These are phyloP conservation scores for Quercus lobata DNA, from an alignment of 331 rosid genomes.

Conservation along the genomic window DNA sequence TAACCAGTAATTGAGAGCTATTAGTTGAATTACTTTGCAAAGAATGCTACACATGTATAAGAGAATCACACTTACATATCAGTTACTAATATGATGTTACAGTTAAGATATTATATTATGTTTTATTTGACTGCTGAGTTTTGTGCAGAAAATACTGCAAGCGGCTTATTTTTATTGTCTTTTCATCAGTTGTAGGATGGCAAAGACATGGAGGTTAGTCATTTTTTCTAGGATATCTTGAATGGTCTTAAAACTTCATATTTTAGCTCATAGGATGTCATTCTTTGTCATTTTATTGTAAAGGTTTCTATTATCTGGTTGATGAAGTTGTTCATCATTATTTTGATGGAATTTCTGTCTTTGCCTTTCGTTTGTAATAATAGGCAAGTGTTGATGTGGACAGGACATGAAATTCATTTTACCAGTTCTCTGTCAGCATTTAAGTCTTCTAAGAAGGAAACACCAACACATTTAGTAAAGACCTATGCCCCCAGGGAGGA, in stretches of 20 bases:
- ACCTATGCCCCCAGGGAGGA: background rate
- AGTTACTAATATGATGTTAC: background rate
- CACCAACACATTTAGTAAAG: background rate
- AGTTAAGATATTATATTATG: background rate
- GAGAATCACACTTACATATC: background rate
- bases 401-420: background rate
- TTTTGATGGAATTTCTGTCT: background rate
- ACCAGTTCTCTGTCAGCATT: background rate
- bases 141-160: background rate
- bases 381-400: background rate
- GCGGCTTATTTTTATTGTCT: background rate
- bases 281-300: background rate
- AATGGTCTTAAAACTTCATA: background rate
- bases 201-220: background rate
- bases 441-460: too few species aligned
- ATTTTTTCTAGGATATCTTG: background rate
- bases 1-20: background rate
- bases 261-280: background rate
- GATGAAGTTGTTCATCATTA: background rate
- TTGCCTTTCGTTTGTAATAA: background rate
- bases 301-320: background rate
- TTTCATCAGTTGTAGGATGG: background rate
- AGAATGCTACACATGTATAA: background rate
- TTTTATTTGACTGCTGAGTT: background rate
- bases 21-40: background rate